phyloP scores from a whole-genome alignment of 2,329 filamentous ascomycete species.

The Alternaria arbusti region DNA sequence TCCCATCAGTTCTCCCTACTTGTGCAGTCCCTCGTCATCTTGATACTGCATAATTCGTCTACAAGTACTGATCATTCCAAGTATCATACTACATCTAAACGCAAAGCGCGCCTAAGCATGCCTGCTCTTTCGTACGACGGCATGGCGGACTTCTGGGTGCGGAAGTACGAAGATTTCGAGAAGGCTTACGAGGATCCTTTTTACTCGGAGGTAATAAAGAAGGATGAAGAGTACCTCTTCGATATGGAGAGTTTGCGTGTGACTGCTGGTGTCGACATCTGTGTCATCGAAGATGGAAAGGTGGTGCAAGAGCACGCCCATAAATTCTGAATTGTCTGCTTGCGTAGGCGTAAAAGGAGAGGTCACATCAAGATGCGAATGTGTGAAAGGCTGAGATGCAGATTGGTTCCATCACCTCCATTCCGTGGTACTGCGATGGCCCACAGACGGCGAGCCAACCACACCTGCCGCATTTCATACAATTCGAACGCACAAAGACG shows the following conservation, averaged over 20 bases:
- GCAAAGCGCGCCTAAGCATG: constrained; percentile 21
- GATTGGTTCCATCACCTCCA: background rate
- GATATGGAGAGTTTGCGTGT: constrained; percentile 10
- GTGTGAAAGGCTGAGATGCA: background rate
- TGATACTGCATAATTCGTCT: background rate
- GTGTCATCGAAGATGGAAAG: background rate
- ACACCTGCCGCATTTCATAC: background rate
- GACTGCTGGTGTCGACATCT: background rate
- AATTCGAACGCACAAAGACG: background rate
- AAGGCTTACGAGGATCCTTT: constrained; percentile 30
- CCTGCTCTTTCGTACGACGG: constrained; percentile 26
- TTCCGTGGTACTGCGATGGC: background rate
- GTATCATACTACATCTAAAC: constrained; percentile 30
- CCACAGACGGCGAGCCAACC: background rate
- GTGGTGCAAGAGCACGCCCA: background rate
- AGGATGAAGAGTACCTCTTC: constrained; percentile 32
- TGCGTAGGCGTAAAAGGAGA: too few species aligned
- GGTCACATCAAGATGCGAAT: background rate
- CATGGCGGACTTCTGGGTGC: constrained; percentile 35
- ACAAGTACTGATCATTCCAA: background rate
- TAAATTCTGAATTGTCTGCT: background rate
- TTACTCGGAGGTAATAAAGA: constrained; percentile 26
- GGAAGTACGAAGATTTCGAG: constrained; percentile 31
- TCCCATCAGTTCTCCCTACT: background rate
- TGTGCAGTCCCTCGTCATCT: background rate